Conservation (phyloP, 345 rosid species). For the Eucalyptus polybractea region DNA sequence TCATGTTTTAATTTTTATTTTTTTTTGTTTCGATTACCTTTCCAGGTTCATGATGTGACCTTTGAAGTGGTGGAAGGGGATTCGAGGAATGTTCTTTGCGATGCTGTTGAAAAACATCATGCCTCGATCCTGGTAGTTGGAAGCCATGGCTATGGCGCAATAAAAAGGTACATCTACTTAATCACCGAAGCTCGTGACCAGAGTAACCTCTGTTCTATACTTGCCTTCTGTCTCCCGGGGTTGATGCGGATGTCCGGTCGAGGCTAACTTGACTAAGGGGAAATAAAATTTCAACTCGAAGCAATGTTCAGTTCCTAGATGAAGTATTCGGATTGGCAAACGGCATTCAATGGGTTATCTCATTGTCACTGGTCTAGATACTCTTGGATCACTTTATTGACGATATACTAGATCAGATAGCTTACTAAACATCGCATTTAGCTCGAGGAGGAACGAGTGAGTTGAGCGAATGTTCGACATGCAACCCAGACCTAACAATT, state of each 20-base stretch:
- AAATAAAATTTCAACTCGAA: background rate
- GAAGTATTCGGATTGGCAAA: background rate
- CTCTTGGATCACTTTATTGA: background rate
- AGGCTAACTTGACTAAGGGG: no score
- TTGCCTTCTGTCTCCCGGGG: background rate
- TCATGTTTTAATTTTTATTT: background rate
- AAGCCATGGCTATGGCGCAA: constrained; percentile 96
- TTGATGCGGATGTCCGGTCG: background rate
- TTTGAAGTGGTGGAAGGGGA: constrained; percentile 75
- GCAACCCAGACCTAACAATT: background rate
- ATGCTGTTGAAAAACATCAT: constrained; percentile 66
- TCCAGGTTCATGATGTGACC: constrained; percentile 39
- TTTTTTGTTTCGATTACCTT: background rate
- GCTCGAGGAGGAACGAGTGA: background rate
- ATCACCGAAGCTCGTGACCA: background rate
- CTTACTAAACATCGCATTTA: background rate
- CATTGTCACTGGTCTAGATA: background rate
- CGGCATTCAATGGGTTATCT: background rate
- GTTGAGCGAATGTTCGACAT: background rate
- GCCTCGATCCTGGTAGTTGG: constrained; percentile 84
- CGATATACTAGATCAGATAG: background rate
- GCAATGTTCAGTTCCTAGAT: background rate
- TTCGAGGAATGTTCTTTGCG: constrained; percentile 79
- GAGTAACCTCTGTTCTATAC: background rate
- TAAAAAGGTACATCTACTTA: constrained; percentile 44